Conservation (phyloP, 208 protist species). For the Trypanosoma boissoni region DNA sequence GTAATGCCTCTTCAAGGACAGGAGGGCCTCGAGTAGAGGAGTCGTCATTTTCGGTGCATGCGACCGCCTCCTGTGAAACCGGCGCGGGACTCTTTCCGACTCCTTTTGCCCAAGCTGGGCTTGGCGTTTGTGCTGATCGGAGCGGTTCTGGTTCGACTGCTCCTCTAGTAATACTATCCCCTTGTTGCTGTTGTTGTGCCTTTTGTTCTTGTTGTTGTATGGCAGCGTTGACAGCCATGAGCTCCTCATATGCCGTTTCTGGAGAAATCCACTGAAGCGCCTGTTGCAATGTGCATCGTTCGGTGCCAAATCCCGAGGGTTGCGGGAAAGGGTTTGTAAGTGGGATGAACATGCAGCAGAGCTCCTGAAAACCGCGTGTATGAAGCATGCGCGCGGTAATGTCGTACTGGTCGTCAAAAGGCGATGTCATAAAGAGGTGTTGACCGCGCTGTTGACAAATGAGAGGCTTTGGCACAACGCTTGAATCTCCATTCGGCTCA, state of each 20-base stretch:
- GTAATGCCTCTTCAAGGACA: too few relatives aligned
- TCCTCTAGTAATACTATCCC: neutral
- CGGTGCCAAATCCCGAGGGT: constrained; percentile 19
- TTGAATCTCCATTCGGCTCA: constrained; percentile 42
- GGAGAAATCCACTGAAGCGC: constrained; percentile 68
- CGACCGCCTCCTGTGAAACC: too few relatives aligned
- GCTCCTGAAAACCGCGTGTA: constrained; percentile 75
- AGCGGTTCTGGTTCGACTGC: constrained; percentile 18
- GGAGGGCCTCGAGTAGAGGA: too few relatives aligned
- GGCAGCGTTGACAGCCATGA: constrained; percentile 44
- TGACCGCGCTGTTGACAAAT: constrained; percentile 70
- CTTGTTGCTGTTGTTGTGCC: constrained; percentile 26
- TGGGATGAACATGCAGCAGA: constrained; percentile 70
- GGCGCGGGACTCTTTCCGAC: too few relatives aligned
- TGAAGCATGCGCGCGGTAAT: constrained; percentile 77
- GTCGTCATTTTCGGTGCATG: too few relatives aligned
- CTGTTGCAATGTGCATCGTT: constrained; percentile 53
- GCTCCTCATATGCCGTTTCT: constrained; percentile 43
- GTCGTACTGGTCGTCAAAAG: constrained; percentile 84
- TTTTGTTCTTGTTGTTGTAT: constrained; percentile 33
- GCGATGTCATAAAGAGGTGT: constrained; percentile 80
- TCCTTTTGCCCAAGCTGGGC: too few relatives aligned
- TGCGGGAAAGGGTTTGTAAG: constrained; percentile 27
- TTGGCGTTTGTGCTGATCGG: too few relatives aligned
- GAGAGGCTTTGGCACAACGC: constrained; percentile 64